Evolutionary conservation across 2,329 filamentous ascomycete genomes (phyloP), one percentile per base, ranked within the genome.

Genomic region (Metarhizium robertsii): DNA sequence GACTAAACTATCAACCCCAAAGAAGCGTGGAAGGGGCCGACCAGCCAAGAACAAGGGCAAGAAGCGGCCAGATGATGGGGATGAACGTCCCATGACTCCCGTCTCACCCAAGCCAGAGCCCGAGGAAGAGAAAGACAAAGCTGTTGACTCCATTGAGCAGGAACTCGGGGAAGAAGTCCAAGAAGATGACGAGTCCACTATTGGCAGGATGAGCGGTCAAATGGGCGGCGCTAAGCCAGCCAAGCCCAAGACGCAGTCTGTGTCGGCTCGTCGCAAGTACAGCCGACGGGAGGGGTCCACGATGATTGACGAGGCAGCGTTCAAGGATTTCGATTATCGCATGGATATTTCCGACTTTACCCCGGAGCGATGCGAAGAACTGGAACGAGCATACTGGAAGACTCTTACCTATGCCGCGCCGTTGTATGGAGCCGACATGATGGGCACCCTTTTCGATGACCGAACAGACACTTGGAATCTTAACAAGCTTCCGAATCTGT

Each of bases 371-470:
- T 97, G 94, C 67, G 90, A 95, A 62, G 94, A 99, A 67, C 79
- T 99, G 6, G 94, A 99, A 71, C 87, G 90, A 53, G 87, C 86
- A 47, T 99, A 99, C 73, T 99, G 94, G 94, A 96, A 95, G 73
- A 96, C 90, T 1, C 79, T 99, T 59, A 96, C 92, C 25, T 99
- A 95, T 72, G 95, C 92, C 50, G 86, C 90, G 55, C 94, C 94
- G 0, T 83, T 99, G 69, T 99, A 99, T 64, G 94, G 94, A 53
- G 94, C 94, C 7, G 94, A 99, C 70, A 89, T 99, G 81, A 91
- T 92, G 63, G 94, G 94, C 13, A 96, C 92, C 0, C 80, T 99
- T 2, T 99, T 99, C 68, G 86, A 94, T 62, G 92, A 97, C 48
- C 79, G 81, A 2, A 91, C 87, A 2, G 86, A 88, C 6, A 79